These are phyloP conservation scores for Exidia glandulosa DNA, from an alignment of 768 basidiomycete species.

Conservation along the genomic window DNA sequence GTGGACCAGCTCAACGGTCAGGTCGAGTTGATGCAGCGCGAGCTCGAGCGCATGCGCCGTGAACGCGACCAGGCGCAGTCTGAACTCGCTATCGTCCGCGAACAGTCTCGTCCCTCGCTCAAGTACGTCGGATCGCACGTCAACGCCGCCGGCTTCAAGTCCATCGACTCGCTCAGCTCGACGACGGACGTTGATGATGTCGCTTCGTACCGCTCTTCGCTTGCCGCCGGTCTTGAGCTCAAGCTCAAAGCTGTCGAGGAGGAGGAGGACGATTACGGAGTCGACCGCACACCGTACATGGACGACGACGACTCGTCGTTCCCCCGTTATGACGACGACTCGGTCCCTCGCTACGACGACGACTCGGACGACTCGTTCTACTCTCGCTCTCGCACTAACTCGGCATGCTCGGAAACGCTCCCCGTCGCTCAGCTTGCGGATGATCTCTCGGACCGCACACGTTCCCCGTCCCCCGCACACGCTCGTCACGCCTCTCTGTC, in stretches of 20 bases:
- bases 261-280: neutral
- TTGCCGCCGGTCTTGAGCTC: neutral
- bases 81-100: constrained; percentile 28
- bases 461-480: constrained; percentile 16
- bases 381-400: constrained; percentile 13
- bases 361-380: constrained; percentile 31
- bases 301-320: neutral
- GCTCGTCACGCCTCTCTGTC: constrained; percentile 35
- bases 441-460: constrained; percentile 13
- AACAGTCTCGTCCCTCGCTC: constrained; percentile 11
- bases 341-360: constrained; percentile 17
- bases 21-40: constrained; percentile 6
- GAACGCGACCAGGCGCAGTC: constrained; percentile 40
- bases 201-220: constrained; percentile 21
- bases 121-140: constrained; percentile 8
- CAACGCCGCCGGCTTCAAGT: constrained; percentile 40
- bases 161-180: constrained; percentile 55
- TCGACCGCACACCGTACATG: neutral
- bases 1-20: constrained; percentile 13
- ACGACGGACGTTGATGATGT: constrained; percentile 57
- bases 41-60: constrained; percentile 30
- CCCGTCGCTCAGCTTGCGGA: constrained; percentile 17
- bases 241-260: constrained; percentile 6
- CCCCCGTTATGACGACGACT: constrained; percentile 40
- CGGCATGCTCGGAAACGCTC: constrained; percentile 17